phyloP scores from a whole-genome alignment of 352 stramenopile genomes.

The Thalassiosira exigua region DNA sequence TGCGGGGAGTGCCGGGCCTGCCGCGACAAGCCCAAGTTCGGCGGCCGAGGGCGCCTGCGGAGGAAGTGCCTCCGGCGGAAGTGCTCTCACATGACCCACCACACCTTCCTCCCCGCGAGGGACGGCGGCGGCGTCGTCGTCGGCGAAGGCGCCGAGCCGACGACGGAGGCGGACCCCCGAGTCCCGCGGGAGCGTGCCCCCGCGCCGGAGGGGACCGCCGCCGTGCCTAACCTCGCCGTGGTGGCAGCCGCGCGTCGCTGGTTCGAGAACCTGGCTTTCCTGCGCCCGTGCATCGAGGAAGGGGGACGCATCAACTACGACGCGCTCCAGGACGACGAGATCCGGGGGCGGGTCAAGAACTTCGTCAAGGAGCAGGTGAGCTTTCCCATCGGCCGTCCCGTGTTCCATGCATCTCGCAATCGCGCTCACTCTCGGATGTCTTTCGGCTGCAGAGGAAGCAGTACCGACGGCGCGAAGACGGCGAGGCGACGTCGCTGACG shows the following conservation, averaged over 20 bases:
- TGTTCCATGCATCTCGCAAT: too few relatives aligned
- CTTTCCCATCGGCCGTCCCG: too few relatives aligned
- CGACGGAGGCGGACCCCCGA: neutral
- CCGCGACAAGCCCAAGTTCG: constrained; percentile 32
- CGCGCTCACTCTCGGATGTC: too few relatives aligned
- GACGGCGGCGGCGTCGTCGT: neutral
- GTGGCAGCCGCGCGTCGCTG: constrained; percentile 20
- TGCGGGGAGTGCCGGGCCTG: constrained; percentile 24
- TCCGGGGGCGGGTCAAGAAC: constrained; percentile 21
- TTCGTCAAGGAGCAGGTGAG: constrained; percentile 38
- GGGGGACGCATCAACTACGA: constrained; percentile 30
- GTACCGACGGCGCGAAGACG: neutral
- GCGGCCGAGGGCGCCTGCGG: neutral
- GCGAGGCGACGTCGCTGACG: neutral
- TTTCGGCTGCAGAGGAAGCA: neutral
- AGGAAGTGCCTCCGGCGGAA: constrained; percentile 20
- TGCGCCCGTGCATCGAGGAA: constrained; percentile 34
- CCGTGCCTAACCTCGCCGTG: constrained; percentile 9
- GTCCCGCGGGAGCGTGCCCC: neutral
- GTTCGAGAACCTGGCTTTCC: constrained; percentile 25
- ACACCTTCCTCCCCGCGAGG: neutral
- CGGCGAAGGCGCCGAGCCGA: neutral
- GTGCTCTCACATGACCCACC: constrained; percentile 7
- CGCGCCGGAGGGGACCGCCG: constrained; percentile 3
- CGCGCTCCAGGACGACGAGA: constrained; percentile 17